Conservation (phyloP, 2,329 filamentous ascomycete species). For the Davidsoniella virescens region DNA sequence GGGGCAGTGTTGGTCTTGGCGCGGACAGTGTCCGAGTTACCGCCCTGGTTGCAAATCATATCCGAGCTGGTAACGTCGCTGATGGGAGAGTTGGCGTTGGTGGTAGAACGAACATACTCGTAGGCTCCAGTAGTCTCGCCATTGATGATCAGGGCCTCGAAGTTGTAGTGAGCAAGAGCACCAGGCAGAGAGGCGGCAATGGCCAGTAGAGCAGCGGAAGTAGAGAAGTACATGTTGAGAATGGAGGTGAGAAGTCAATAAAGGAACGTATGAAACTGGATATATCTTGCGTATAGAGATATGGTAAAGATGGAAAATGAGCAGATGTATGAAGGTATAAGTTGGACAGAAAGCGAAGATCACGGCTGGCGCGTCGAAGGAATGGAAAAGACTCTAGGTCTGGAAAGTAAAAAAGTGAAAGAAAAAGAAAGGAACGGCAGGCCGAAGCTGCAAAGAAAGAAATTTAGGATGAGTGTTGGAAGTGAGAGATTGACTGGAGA, state of each 20-base stretch:
- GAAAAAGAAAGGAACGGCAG: slow-evolving; percentile 1
- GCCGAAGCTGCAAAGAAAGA: slow-evolving; percentile 3
- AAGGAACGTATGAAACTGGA: neutral
- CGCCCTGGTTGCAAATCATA: slow-evolving; percentile 19
- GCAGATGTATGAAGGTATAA: neutral
- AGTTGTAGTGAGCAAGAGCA: slow-evolving; percentile 27
- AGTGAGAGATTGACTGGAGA: no score
- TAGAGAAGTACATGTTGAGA: slow-evolving; percentile 18
- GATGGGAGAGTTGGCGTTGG: slow-evolving; percentile 28
- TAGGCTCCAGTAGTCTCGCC: slow-evolving; percentile 28
- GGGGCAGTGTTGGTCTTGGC: slow-evolving; percentile 18
- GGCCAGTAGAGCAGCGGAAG: slow-evolving; percentile 16
- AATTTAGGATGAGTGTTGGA: neutral
- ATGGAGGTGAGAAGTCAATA: neutral
- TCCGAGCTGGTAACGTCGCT: slow-evolving; percentile 23
- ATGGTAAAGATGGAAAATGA: neutral
- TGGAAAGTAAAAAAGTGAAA: neutral
- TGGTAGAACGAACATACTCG: slow-evolving; percentile 34
- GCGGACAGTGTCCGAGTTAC: slow-evolving; percentile 5
- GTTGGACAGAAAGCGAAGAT: neutral
- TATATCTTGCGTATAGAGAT: no score
- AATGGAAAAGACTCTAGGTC: neutral
- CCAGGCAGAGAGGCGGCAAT: slow-evolving; percentile 17
- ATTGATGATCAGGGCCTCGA: slow-evolving; percentile 29
- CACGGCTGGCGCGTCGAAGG: slow-evolving; percentile 4